Evolutionary conservation across 2,329 filamentous ascomycete species (phyloP), one percentile per base, ranked within the genome.

Genomic region (Epichloe amarillans): DNA sequence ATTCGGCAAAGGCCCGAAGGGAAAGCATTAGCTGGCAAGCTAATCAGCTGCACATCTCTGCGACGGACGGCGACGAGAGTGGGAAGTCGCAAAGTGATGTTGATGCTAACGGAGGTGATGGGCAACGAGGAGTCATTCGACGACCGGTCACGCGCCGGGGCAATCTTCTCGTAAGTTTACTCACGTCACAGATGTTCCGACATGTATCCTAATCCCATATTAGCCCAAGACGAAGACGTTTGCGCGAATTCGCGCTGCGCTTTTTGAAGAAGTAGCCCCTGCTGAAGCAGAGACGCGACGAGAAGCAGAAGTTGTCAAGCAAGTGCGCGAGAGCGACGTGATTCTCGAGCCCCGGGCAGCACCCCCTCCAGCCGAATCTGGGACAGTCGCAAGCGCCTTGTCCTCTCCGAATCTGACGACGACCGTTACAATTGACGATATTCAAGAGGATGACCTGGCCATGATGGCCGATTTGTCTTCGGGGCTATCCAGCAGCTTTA

Each of bases 221-320:
- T 57, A 94, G 87, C 93, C 94, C 12, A 98, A 97, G 73, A 93
- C 91, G 0, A 95, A 95, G 69, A 89, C 85, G 0, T 98, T 98
- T 66, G 89, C 90, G 5, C 84, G 93, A 11, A 95, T 98, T 57
- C 82, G 87, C 54, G 93, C 91, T 8, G 89, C 89, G 3, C 75
- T 98, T 0, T 87, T 87, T 52, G 93, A 98, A 69, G 93, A 98
- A 69, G 79, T 80, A 15, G 82, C 89, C 0, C 93, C 93, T 0
- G 74, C 95, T 10, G 93, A 98, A 60, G 84, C 85, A 41, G 93
- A 98, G 66, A 82, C 88, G 52, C 83, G 86, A 49, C 84, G 89
- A 39, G 93, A 98, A 71, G 89, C 91, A 38, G 91, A 97, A 67
- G 93, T 97, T 5, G 88, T 98, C 55, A 86, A 88, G 47, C 93